These are phyloP conservation scores for Byssothecium circinans DNA, from an alignment of 2,329 filamentous ascomycete genomes.

Conservation along the genomic window DNA sequence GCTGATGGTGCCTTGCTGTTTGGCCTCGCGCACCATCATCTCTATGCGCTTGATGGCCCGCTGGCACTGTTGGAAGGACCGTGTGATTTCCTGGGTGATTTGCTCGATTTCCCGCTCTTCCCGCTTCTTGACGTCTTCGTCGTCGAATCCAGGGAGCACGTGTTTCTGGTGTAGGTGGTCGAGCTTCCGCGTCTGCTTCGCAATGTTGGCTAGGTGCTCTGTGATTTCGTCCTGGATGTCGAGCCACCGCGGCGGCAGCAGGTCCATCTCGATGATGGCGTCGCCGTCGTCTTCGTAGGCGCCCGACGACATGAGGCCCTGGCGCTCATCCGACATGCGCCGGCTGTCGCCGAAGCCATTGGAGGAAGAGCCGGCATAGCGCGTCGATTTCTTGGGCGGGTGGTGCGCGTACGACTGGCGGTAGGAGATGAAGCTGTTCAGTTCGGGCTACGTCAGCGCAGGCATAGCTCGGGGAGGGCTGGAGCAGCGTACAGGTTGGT, in stretches of 20 bases:
- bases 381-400: constrained; percentile 81
- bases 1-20: constrained; percentile 70
- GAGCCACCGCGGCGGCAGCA: constrained; percentile 92
- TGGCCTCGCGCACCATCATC: constrained; percentile 79
- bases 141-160: constrained; percentile 92
- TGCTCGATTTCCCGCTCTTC: constrained; percentile 91
- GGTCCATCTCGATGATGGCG: constrained; percentile 96
- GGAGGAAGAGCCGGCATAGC: constrained; percentile 56
- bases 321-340: constrained; percentile 63
- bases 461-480: constrained; percentile 14
- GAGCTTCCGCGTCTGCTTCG: constrained; percentile 78
- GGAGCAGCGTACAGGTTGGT: constrained; percentile 80
- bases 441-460: constrained; percentile 41
- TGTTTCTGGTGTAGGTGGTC: constrained; percentile 97
- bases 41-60: constrained; percentile 86
- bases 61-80: constrained; percentile 87
- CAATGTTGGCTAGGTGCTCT: constrained; percentile 77
- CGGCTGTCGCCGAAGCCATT: constrained; percentile 54
- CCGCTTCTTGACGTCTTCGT: constrained; percentile 82
- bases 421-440: constrained; percentile 90
- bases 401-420: constrained; percentile 97
- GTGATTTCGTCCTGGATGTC: constrained; percentile 93
- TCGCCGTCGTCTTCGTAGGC: constrained; percentile 86
- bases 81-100: constrained; percentile 87
- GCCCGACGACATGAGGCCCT: constrained; percentile 80